Base-by-base conservation (phyloP, 192 early-diverging fungal genomes). In the Chytriomyces sp. region DNA sequence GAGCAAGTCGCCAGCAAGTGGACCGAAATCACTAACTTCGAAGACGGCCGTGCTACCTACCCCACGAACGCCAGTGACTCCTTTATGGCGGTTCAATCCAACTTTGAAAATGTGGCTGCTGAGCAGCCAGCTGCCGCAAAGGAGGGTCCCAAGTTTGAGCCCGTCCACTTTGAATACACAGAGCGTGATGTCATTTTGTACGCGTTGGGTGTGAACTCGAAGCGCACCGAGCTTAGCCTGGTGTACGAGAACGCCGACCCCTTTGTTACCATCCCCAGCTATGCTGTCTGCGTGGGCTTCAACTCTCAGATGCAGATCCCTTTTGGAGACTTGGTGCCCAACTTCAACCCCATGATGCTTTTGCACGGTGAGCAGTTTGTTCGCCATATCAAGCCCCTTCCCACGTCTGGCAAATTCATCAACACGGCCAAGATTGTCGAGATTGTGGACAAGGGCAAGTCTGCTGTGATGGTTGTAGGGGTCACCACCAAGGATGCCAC, bases 281-380 rank as follows among this genome's bases (percentile, higher is more conserved):
- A 91, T 77, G 95, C 91, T 28, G 96, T 98, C 39, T 86, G 97
- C 53, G 90, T 95, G 2, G 86, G 88, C 4, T 92, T 96, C 79
- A 82, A 78, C 68, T 80, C 85, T 60, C 75, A 78, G 33, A 87
- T 90, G 82, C 40, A 79, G n/a, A 82, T 89, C 70, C 86, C 90
- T 25, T 90, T 92, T 69, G 87, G 84, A 36, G 89, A 93, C 14
- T 78, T 90, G 57, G 59, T 94, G 25, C 90, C 89, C 14, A 80
- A 90, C 63, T 94, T 93, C 80, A 93, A 93, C 81, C 90, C 89
- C 3, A 96, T 96, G 94, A 94, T 96, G 93, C 88, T 99, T 62
- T 86, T 99, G 56, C 98, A 99, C 82, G 96, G 96, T 75, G 96
- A 99, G 85, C 98, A 99, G 85, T 98, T 91, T 83, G 80, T 96